Conservation (phyloP, 2,329 filamentous ascomycete species). For the Sporothrix schenckii region DNA sequence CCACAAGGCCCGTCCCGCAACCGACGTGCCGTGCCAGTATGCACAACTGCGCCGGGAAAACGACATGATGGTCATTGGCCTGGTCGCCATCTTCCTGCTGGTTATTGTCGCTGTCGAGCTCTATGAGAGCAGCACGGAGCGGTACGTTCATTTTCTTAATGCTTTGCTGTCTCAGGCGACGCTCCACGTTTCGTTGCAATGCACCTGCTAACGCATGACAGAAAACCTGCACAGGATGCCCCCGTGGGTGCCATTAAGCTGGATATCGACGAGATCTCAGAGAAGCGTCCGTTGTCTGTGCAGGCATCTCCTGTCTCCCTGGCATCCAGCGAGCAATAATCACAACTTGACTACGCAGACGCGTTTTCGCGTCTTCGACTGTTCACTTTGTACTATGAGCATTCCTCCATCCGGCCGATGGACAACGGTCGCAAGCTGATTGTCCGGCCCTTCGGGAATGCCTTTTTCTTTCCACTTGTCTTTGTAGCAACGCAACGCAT, state of each 20-base stretch:
- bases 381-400: constrained; percentile 13
- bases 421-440: background rate
- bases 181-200: constrained; percentile 4
- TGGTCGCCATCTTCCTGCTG: constrained; percentile 41
- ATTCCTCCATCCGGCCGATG: background rate
- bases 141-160: constrained; percentile 35
- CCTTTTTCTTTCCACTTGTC: background rate
- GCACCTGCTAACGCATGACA: constrained; percentile 14
- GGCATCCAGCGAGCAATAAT: constrained; percentile 10
- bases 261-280: constrained; percentile 20
- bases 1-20: background rate
- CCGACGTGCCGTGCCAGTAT: constrained; percentile 35
- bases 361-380: background rate
- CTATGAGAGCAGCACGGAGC: constrained; percentile 35
- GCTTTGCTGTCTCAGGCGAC: background rate
- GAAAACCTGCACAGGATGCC: constrained; percentile 30
- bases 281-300: constrained; percentile 32
- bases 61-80: constrained; percentile 41
- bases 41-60: constrained; percentile 37
- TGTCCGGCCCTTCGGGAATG: background rate
- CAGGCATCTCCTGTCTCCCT: constrained; percentile 30
- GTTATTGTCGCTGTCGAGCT: constrained; percentile 42
- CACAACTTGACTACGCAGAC: background rate
- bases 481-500: constrained; percentile 31
- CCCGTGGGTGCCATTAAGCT: constrained; percentile 38